Percentiles rank a stretch among this genome's conserved stretches.
Conservation (phyloP, 768 basidiomycete genomes). For the Lentinus tigrinus region DNA sequence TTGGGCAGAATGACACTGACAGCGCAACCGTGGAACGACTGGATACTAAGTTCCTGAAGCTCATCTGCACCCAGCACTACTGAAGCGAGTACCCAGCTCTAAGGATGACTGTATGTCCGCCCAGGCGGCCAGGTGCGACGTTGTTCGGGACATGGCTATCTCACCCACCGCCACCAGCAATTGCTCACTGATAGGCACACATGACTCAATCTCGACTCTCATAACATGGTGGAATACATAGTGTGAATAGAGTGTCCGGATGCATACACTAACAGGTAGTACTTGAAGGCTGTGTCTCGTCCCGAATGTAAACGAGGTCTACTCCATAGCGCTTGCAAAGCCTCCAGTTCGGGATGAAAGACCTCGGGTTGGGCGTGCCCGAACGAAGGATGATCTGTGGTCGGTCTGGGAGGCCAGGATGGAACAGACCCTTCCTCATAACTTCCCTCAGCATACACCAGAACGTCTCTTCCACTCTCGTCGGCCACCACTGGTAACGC, state of each 20-base stretch:
- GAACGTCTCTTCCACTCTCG: constrained; percentile 10
- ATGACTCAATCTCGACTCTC: too few species aligned
- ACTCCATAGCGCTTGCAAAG: constrained; percentile 6
- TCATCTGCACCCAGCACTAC: too few species aligned
- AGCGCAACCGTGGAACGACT: too few species aligned
- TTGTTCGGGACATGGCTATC: too few species aligned
- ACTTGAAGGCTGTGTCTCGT: constrained; percentile 2
- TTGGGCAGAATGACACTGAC: too few species aligned
- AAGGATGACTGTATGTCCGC: not conserved
- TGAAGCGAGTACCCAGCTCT: constrained; percentile 20
- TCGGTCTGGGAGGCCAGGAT: not conserved
- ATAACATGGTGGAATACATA: not conserved
- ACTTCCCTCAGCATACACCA: constrained; percentile 15
- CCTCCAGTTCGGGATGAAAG: constrained; percentile 2
- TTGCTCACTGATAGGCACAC: too few species aligned
- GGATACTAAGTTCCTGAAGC: too few species aligned
- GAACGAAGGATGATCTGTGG: constrained; percentile 12
- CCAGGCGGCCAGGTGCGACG: not conserved
- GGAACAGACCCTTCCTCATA: constrained; percentile 11
- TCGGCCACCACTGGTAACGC: not conserved
- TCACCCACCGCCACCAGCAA: too few species aligned
- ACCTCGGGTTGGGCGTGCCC: constrained; percentile 12
- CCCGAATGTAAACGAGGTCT: constrained; percentile 11
- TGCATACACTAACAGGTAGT: not conserved
- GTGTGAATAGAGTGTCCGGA: not conserved